Base-by-base conservation (phyloP, 768 basidiomycete genomes). In the Lentinula aciculospora region DNA sequence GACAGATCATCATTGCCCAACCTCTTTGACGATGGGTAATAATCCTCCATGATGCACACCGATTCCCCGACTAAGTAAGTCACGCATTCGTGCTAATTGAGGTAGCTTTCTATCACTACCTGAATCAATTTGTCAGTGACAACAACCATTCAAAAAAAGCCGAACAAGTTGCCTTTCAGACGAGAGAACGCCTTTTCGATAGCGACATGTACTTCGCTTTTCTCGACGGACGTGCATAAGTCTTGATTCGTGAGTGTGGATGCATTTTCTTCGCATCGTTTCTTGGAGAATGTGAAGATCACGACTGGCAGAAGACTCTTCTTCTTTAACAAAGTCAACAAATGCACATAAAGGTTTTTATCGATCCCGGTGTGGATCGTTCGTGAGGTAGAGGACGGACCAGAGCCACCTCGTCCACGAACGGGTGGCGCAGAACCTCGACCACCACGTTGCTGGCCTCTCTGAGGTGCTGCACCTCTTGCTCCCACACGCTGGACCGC, bases 1-100 rank as follows among this genome's bases (percentile, higher is more conserved):
- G 37, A n/a, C 1, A 50, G 44, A n/a, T 23, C 17, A 37, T 17
- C 32, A 4, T n/a, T 15, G 10, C 61, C 76, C 29, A 48, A 92
- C 94, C 78, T 96, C 97, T 78, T 99, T 99, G 56, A 99, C 92
- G 32, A 99, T 88, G 4, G 97, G 97, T 8, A 99, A 73, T 15
- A 99, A 78, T 3, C 97, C 97, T 44, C 97, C 97, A 64, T 99
- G 97, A 70, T 99, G 97, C 2, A 99, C 90, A 4, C 95, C 97
- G 55, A 99, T 96, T 37, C 97, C 97, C 50, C 97, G 84, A 36
- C 86, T 84, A 8, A 99, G 81, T 40, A 98, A 72, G 63, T 95
- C 90, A 13, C 91, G 80, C 85, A 98, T 98, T 45, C 89, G 81
- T 48, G 81, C 77, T 50, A 99, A 96, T 68, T 99, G 97, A 6